Percentiles rank a stretch among this genome's conserved stretches.
phyloP scores from a whole-genome alignment of 176 grass and related monocot genomes.

The Avena eriantha region DNA sequence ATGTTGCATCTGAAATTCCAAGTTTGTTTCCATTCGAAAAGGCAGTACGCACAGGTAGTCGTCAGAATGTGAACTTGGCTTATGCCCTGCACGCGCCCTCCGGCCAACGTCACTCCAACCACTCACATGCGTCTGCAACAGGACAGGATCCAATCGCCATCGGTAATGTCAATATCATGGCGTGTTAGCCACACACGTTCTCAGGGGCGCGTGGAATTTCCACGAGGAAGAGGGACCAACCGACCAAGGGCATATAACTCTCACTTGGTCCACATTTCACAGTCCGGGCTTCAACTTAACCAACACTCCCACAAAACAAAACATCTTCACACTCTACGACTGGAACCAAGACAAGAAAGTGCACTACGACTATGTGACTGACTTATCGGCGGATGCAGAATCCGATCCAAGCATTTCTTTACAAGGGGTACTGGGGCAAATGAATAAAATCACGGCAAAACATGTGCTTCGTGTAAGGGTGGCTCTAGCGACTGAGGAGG shows the following conservation, averaged over 20 bases:
- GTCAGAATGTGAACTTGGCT: conserved; percentile 29
- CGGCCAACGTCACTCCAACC: background rate
- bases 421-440: background rate
- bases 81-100: conserved; percentile 15
- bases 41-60: background rate
- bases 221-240: background rate
- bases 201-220: background rate
- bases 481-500: background rate
- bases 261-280: background rate
- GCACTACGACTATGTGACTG: background rate
- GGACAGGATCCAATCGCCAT: background rate
- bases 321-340: background rate
- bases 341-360: background rate
- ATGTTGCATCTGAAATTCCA: background rate
- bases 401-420: conserved; percentile 14
- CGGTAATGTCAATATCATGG: background rate
- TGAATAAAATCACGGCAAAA: background rate
- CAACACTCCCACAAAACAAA: background rate
- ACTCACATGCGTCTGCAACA: background rate
- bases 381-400: background rate
- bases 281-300: background rate
- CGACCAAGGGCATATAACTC: too few species aligned
- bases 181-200: background rate
- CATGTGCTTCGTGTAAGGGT: background rate
- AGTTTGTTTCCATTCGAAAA: background rate